Conservation (phyloP, 495 filamentous ascomycete species). For the Lentithecium fluviatile region DNA sequence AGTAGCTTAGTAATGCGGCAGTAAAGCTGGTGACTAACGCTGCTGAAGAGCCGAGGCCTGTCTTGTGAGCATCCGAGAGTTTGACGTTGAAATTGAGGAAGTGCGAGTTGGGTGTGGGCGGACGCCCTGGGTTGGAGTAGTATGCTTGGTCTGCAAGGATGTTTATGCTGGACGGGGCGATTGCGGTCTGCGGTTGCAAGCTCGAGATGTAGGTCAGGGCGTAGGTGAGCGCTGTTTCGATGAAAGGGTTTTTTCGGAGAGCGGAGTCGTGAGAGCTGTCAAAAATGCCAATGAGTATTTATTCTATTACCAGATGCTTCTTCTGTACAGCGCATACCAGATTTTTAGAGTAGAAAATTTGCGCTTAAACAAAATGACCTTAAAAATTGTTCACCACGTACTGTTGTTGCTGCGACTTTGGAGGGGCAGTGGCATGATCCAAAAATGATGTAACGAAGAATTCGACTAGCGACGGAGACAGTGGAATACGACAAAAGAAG, state of each 20-base stretch:
- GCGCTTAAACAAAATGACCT: no score
- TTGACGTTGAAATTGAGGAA: slow-evolving; percentile 79
- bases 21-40: slow-evolving; percentile 91
- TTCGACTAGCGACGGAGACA: no score
- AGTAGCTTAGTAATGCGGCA: slow-evolving; percentile 74
- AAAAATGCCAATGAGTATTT: background rate
- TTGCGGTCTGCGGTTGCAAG: slow-evolving; percentile 53
- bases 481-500: background rate
- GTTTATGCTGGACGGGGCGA: slow-evolving; percentile 70
- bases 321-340: background rate
- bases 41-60: slow-evolving; percentile 91
- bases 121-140: slow-evolving; percentile 71
- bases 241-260: slow-evolving; percentile 70
- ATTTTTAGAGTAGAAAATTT: background rate
- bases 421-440: no score
- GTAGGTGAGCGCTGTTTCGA: slow-evolving; percentile 86
- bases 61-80: slow-evolving; percentile 83
- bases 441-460: no score
- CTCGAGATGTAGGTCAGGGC: slow-evolving; percentile 74
- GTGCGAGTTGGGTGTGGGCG: slow-evolving; percentile 42
- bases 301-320: background rate
- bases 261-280: slow-evolving; percentile 25
- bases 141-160: slow-evolving; percentile 95
- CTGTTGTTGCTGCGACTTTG: no score
- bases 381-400: no score